Evolutionary conservation across 2,329 filamentous ascomycete genomes (phyloP).

Genomic region (Neurospora sp.): DNA sequence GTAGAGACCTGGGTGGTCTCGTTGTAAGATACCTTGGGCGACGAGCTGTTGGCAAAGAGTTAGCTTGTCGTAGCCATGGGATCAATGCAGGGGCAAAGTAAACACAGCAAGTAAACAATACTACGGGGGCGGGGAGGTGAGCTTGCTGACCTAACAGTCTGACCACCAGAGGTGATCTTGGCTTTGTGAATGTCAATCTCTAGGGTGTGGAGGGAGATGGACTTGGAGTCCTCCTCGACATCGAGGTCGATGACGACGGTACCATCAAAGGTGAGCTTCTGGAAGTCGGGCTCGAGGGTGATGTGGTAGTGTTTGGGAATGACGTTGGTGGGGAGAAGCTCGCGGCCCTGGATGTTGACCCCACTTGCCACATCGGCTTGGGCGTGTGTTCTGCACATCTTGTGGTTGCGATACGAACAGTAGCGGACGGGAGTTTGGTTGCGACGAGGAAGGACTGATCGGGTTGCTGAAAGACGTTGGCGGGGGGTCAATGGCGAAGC

Average conservation of each 20-base stretch:
- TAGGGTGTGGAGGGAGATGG: conserved; percentile 78
- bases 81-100: neutral
- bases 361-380: conserved; percentile 25
- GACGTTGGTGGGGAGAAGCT: conserved; percentile 86
- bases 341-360: conserved; percentile 44
- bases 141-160: conserved; percentile 33
- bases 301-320: conserved; percentile 88
- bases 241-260: conserved; percentile 80
- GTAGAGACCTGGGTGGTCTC: conserved; percentile 73
- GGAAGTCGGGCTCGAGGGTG: conserved; percentile 83
- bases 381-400: conserved; percentile 53
- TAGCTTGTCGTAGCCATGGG: conserved; percentile 9
- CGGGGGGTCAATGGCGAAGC: conserved; percentile 8
- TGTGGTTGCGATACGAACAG: conserved; percentile 65
- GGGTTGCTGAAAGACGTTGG: conserved; percentile 4
- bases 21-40: conserved; percentile 62
- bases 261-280: conserved; percentile 79
- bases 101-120: neutral
- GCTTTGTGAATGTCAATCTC: conserved; percentile 76
- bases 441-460: conserved; percentile 7
- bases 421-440: conserved; percentile 32
- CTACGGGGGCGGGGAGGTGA: neutral
- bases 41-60: conserved; percentile 39
- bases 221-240: conserved; percentile 73
- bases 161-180: conserved; percentile 54